Conservation (phyloP, 1,284 basidiomycete species). For the Volvariella surrecta region DNA sequence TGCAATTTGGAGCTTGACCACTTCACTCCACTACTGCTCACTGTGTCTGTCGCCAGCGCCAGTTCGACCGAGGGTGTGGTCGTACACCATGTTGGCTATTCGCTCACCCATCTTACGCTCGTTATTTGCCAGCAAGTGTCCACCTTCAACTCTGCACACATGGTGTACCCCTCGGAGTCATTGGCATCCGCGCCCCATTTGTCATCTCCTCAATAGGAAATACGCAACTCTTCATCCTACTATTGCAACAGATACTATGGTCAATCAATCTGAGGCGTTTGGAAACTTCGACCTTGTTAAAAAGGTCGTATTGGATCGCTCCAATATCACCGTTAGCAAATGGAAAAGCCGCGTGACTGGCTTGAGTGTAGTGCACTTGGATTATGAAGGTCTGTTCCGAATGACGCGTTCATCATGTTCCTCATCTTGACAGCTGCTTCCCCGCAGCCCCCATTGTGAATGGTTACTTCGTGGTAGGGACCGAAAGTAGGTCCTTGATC, state of each 20-base stretch:
- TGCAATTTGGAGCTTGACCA: no score
- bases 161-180: no score
- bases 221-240: conserved; percentile 15
- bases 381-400: conserved; percentile 63
- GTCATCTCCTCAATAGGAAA: conserved; percentile 18
- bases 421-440: conserved; percentile 8
- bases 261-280: conserved; percentile 26
- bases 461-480: conserved; percentile 88
- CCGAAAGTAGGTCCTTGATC: conserved; percentile 64
- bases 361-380: conserved; percentile 71
- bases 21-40: no score
- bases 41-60: no score
- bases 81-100: no score
- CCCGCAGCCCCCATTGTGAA: conserved; percentile 77
- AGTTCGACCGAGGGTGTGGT: no score
- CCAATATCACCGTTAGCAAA: conserved; percentile 73
- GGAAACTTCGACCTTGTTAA: conserved; percentile 80
- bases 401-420: background rate
- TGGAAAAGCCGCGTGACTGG: conserved; percentile 80
- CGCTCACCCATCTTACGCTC: no score
- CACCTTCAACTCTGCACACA: no score
- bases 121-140: no score
- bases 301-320: conserved; percentile 63
- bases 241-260: conserved; percentile 12
- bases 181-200: conserved; percentile 11